phyloP scores from a whole-genome alignment of 116 monocot genomes.

The Cymodocea nodosa region DNA sequence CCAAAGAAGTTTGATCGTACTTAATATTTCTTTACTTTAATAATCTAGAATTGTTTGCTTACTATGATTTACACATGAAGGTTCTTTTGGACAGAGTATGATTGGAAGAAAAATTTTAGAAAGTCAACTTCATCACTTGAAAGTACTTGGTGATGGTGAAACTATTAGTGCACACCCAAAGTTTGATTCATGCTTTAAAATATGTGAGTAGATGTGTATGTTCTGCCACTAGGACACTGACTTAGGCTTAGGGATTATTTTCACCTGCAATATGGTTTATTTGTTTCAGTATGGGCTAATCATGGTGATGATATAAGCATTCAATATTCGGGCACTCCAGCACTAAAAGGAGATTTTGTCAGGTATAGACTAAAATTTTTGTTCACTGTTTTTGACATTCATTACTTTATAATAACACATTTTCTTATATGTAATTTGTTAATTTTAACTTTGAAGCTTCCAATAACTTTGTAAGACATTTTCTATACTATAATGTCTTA shows the following conservation, averaged over 20 bases:
- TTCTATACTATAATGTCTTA: too few species aligned
- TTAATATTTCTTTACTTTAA: too few species aligned
- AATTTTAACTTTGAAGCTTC: too few species aligned
- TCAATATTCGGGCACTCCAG: conserved; percentile 97
- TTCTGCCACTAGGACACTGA: not conserved
- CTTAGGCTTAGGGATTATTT: not conserved
- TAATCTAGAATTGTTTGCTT: too few species aligned
- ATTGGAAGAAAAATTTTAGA: conserved; percentile 80
- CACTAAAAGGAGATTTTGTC: conserved; percentile 97
- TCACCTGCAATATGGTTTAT: too few species aligned
- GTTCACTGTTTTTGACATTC: not conserved
- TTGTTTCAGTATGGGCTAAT: conserved; percentile 79
- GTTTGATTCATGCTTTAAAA: conserved; percentile 71
- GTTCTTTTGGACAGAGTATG: conserved; percentile 49
- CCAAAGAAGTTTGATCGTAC: too few species aligned
- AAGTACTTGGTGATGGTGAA: conserved; percentile 38
- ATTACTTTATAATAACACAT: not conserved
- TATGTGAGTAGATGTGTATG: conserved; percentile 44
- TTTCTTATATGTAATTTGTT: too few species aligned
- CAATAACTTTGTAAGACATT: too few species aligned
- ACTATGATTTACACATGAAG: not conserved
- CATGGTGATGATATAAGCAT: conserved; percentile 99
- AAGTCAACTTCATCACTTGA: conserved; percentile 44
- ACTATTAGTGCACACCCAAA: conserved; percentile 30
- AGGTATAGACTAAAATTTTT: conserved; percentile 29